Evolutionary conservation across 108 stramenopile species (phyloP).

Genomic region (Pseudonitzschia multistriata): DNA sequence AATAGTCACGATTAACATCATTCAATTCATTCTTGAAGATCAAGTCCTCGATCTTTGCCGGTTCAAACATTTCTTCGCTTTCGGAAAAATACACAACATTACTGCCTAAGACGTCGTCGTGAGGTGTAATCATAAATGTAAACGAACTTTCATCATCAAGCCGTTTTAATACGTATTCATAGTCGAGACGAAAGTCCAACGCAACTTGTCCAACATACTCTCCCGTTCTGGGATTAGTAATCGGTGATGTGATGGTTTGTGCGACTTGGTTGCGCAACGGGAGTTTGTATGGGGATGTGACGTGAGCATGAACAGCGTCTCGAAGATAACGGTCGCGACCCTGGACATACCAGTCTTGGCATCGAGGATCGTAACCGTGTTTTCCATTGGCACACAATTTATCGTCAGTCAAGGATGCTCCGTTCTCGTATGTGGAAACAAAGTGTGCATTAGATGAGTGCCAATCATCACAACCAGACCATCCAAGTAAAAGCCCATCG

Average conservation of each 20-base stretch:
- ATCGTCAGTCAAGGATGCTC: slow-evolving; percentile 36
- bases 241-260: slow-evolving; percentile 21
- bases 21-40: slow-evolving; percentile 26
- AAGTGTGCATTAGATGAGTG: slow-evolving; percentile 22
- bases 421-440: slow-evolving; percentile 38
- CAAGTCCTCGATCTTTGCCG: slow-evolving; percentile 23
- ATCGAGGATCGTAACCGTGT: slow-evolving; percentile 58
- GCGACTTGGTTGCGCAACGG: slow-evolving; percentile 9
- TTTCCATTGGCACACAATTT: slow-evolving; percentile 53
- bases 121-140: slow-evolving; percentile 43
- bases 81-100: slow-evolving; percentile 38
- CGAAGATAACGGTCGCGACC: slow-evolving; percentile 12
- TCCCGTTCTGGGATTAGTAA: slow-evolving; percentile 24
- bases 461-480: slow-evolving; percentile 37
- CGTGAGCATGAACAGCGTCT: slow-evolving; percentile 1
- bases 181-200: neutral
- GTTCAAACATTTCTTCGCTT: slow-evolving; percentile 6
- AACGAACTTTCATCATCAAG: neutral
- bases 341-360: slow-evolving; percentile 30
- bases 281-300: slow-evolving; percentile 26
- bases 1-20: slow-evolving; percentile 6
- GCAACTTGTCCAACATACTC: slow-evolving; percentile 20
- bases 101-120: slow-evolving; percentile 26
- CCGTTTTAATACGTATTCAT: neutral
- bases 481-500: slow-evolving; percentile 51